Percentiles rank a stretch among this genome's conserved stretches.
Evolutionary conservation across 257 asterid genomes (phyloP).

Genomic region (Fraxinus pennsylvanica): DNA sequence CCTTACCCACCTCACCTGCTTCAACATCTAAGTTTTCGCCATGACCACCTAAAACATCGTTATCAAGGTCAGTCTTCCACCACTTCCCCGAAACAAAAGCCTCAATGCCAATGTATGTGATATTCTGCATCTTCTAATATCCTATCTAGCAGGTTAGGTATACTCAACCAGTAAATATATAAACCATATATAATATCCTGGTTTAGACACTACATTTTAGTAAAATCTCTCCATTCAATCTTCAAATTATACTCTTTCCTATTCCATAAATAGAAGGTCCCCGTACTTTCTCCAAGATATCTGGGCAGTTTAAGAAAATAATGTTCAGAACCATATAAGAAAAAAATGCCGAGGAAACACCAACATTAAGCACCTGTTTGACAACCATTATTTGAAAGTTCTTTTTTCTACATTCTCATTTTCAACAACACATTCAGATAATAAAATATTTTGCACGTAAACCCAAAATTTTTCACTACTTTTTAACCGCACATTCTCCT

Average conservation of each 20-base stretch:
- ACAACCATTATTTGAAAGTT: too few species aligned
- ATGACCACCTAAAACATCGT: neutral
- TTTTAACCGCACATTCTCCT: too few species aligned
- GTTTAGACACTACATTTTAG: neutral
- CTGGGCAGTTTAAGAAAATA: slow-evolving; percentile 23
- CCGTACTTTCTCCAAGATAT: slow-evolving; percentile 23
- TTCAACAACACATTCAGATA: too few species aligned
- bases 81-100: too few species aligned
- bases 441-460: too few species aligned
- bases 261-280: slow-evolving; percentile 23
- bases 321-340: slow-evolving; percentile 45
- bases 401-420: too few species aligned
- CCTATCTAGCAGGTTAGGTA: neutral
- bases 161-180: neutral
- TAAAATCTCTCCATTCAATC: neutral
- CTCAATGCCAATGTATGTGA: neutral
- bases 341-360: slow-evolving; percentile 42
- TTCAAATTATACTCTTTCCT: neutral
- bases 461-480: too few species aligned
- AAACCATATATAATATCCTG: neutral
- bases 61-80: too few species aligned
- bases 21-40: too few species aligned
- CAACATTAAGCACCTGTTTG: slow-evolving; percentile 32
- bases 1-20: too few species aligned
- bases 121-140: neutral